Evolutionary conservation across 805 yeast species (phyloP).

Genomic region (Saccharomycopsis sp.): DNA sequence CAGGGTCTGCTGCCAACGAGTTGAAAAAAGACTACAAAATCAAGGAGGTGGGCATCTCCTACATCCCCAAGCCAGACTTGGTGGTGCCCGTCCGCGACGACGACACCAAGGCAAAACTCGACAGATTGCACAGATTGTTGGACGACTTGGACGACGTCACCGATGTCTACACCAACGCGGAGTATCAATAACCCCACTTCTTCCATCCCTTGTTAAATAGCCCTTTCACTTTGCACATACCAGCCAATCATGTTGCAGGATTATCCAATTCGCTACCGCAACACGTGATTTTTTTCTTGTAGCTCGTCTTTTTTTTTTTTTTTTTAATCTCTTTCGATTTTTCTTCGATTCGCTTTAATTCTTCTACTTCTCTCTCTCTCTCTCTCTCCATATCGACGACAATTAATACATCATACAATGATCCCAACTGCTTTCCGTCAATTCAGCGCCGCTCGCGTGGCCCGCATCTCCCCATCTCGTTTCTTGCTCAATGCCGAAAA

Average conservation of each 20-base stretch:
- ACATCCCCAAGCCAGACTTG: conserved; percentile 53
- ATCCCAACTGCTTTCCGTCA: conserved; percentile 15
- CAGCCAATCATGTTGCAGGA: too few species aligned
- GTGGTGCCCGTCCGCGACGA: conserved; percentile 44
- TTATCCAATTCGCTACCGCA: too few species aligned
- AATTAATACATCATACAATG: conserved; percentile 6
- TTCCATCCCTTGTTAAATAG: background rate
- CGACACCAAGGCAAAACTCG: conserved; percentile 42
- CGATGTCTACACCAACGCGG: conserved; percentile 69
- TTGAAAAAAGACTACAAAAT: conserved; percentile 50
- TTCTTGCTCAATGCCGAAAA: conserved; percentile 26
- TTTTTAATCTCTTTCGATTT: background rate
- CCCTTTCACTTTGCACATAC: too few species aligned
- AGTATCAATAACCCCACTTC: background rate
- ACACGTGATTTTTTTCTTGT: too few species aligned
- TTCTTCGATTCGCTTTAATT: background rate
- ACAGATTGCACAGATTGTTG: conserved; percentile 48
- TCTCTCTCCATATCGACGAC: conserved; percentile 1
- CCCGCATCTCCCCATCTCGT: conserved; percentile 30
- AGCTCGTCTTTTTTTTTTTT: too few species aligned
- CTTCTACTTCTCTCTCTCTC: too few species aligned
- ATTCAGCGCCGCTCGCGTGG: conserved; percentile 16
- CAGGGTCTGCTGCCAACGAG: conserved; percentile 50
- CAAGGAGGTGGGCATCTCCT: conserved; percentile 64
- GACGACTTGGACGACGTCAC: conserved; percentile 83